These are phyloP conservation scores for Ascochyta fabae DNA, from an alignment of 2,329 filamentous ascomycete genomes.

Conservation along the genomic window DNA sequence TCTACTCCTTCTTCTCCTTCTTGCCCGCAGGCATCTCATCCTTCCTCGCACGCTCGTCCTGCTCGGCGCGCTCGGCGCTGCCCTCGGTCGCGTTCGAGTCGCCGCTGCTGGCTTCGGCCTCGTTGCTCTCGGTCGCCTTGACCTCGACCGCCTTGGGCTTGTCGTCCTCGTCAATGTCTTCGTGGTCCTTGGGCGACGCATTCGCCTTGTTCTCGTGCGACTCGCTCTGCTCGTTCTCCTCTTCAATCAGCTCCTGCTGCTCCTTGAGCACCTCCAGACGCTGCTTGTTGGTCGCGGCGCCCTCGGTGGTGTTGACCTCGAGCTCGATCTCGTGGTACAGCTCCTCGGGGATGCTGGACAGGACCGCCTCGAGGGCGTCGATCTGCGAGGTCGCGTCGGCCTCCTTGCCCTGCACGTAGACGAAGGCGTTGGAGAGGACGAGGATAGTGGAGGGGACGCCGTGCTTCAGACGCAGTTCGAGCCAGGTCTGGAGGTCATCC, in stretches of 20 bases:
- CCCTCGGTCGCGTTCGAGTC: slow-evolving; percentile 29
- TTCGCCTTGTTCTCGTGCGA: slow-evolving; percentile 75
- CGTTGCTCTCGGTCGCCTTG: slow-evolving; percentile 33
- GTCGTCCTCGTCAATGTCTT: slow-evolving; percentile 95
- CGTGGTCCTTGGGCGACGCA: slow-evolving; percentile 79
- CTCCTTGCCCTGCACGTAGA: slow-evolving; percentile 89
- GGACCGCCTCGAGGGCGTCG: slow-evolving; percentile 87
- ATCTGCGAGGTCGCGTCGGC: slow-evolving; percentile 86
- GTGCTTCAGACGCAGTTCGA: slow-evolving; percentile 90
- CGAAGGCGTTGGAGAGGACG: slow-evolving; percentile 95
- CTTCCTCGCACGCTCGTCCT: slow-evolving; percentile 38
- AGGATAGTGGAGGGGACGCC: slow-evolving; percentile 95
- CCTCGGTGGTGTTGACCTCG: slow-evolving; percentile 95
- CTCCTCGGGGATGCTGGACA: slow-evolving; percentile 95
- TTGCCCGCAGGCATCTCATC: slow-evolving; percentile 31
- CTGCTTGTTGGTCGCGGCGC: slow-evolving; percentile 98
- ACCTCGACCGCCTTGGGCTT: slow-evolving; percentile 58
- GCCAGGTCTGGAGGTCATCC: slow-evolving; percentile 90
- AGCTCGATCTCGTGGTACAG: slow-evolving; percentile 99
- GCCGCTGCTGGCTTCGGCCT: slow-evolving; percentile 43
- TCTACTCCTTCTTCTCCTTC: slow-evolving; percentile 22
- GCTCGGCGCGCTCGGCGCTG: slow-evolving; percentile 43
- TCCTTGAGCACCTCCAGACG: slow-evolving; percentile 97
- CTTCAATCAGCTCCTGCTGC: slow-evolving; percentile 96
- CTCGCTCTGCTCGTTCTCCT: slow-evolving; percentile 92